phyloP scores from a whole-genome alignment of 2,329 filamentous ascomycete species.

The Diaporthe sp. region DNA sequence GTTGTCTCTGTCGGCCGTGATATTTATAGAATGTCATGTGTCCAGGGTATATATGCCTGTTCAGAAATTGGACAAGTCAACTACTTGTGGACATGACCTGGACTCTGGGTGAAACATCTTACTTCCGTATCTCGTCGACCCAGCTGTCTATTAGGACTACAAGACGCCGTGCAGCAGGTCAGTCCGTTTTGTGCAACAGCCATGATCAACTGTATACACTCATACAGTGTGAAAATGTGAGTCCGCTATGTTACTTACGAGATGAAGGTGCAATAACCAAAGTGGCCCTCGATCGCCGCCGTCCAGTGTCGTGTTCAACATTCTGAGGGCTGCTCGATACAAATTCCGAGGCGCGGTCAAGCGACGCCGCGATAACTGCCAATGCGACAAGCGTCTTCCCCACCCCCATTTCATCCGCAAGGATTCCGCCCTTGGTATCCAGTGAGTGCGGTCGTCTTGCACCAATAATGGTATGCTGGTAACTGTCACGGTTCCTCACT shows the following conservation, averaged over 20 bases:
- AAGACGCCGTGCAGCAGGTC: background rate
- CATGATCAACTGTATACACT: background rate
- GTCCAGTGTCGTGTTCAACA: slow-evolving; percentile 32
- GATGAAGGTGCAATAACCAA: background rate
- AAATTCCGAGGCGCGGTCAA: background rate
- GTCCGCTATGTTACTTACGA: background rate
- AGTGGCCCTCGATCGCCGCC: background rate
- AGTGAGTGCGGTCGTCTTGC: background rate
- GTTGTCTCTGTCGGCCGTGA: slow-evolving; percentile 28
- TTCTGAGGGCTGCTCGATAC: slow-evolving; percentile 41
- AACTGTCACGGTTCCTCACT: background rate
- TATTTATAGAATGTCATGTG: background rate
- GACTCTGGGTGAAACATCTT: background rate
- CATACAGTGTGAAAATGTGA: background rate
- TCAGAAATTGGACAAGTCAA: background rate
- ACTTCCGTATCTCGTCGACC: slow-evolving; percentile 12
- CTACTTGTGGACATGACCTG: background rate
- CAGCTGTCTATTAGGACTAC: background rate
- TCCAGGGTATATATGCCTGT: slow-evolving; percentile 6
- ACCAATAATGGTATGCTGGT: background rate
- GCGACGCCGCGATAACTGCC: slow-evolving; percentile 48
- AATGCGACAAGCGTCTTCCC: slow-evolving; percentile 68
- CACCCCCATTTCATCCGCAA: slow-evolving; percentile 73
- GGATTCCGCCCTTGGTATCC: slow-evolving; percentile 54
- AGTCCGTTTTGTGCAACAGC: background rate